Evolutionary conservation across 2,329 filamentous ascomycete species (phyloP).

Genomic region (Diaporthe citri): DNA sequence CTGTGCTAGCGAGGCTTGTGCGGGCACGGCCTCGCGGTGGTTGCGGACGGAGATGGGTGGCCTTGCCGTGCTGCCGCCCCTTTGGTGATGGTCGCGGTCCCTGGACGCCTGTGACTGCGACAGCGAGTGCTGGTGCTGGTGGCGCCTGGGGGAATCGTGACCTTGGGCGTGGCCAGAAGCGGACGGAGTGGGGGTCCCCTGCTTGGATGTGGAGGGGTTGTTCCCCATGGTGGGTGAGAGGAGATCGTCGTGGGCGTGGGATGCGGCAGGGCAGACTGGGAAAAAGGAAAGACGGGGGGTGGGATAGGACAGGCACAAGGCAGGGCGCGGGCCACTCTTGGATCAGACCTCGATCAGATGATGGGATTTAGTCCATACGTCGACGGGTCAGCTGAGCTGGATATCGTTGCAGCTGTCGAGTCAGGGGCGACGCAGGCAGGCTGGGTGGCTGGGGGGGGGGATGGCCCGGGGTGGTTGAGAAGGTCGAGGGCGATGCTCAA

Average conservation of each 20-base stretch:
- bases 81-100: conserved; percentile 44
- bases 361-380: conserved; percentile 35
- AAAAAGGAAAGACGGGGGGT: conserved; percentile 31
- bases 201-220: conserved; percentile 37
- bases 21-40: conserved; percentile 69
- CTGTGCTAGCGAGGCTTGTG: conserved; percentile 72
- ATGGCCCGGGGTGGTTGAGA: conserved; percentile 5
- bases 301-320: conserved; percentile 33
- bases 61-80: conserved; percentile 56
- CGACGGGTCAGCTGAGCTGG: conserved; percentile 32
- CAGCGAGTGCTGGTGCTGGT: conserved; percentile 13
- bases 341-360: conserved; percentile 36
- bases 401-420: conserved; percentile 24
- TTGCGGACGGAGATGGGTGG: conserved; percentile 69
- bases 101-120: conserved; percentile 39
- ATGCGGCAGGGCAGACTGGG: conserved; percentile 30
- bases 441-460: not conserved
- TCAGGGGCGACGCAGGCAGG: conserved; percentile 22
- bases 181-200: conserved; percentile 48
- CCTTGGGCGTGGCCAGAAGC: conserved; percentile 24
- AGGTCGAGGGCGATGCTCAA: conserved; percentile 1
- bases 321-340: conserved; percentile 35
- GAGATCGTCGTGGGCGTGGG: conserved; percentile 32
- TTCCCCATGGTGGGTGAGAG: conserved; percentile 37
- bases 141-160: conserved; percentile 39